Evolutionary conservation across 805 yeast species (phyloP), one percentile per base, ranked within the genome.

Genomic region (Barnettozyma salicaria): DNA sequence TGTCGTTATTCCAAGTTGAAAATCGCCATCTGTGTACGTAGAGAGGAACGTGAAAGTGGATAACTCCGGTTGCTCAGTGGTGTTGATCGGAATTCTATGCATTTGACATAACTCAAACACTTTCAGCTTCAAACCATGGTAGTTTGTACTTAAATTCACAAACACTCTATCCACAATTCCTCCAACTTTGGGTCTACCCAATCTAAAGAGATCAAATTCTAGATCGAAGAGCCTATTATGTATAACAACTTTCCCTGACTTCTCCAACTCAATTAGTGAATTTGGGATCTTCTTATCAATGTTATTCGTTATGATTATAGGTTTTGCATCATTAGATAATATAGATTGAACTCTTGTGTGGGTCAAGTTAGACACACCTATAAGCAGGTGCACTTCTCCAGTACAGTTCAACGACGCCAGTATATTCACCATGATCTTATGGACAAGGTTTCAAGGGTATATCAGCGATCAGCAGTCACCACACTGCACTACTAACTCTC

Each of bases 1-100:
- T 0, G 97, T 89, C 3, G 90, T 77, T 8, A 89, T 75, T 1
- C 95, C 94, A 36, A 89, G 48, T 56, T 84, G 90, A 59, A 89
- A 76, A 35, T 73, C 76, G 6, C 94, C 92, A 39, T 79, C 77
- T 2, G 66, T 62, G 52, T 73, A 75, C 0, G 89, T 76, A 0
- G 96, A 82, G 17, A 87, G 64, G 37, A 87, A 58, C 1, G 90
- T 75, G 56, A 89, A 89, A 0, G 89, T 76, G 37, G 92, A 83
- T 19, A 70, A 65, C 22, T 77, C 78, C 0, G 88, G 77, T 12
- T 76, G 71, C 45, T 86, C 95, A 1, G 82, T 71, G 1, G 84
- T 80, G 53, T 87, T 88, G 31, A 90, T 68, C 0, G 97, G 97
- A 4, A 89, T 83, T 52, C 97, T 69, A 35, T 74, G 61, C 36